phyloP scores from a whole-genome alignment of 345 rosid genomes.

The Excoecaria agallocha region DNA sequence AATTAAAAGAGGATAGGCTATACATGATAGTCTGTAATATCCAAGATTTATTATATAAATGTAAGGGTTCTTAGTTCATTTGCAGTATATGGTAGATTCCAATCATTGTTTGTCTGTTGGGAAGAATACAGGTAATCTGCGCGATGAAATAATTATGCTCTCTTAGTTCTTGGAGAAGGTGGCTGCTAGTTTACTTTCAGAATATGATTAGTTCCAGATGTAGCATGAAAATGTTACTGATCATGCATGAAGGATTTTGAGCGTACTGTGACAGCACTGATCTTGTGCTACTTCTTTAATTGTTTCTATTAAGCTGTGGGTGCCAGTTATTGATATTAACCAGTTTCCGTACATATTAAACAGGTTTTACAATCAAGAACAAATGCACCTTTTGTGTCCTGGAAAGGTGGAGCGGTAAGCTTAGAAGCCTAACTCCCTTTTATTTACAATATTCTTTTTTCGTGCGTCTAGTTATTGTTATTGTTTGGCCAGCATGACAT shows the following conservation, averaged over 20 bases:
- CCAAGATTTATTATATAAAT: background rate
- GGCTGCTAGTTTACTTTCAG: background rate
- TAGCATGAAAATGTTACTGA: background rate
- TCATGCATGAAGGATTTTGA: background rate
- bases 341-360: constrained; percentile 10
- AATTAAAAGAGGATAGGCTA: background rate
- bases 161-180: background rate
- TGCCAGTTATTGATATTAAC: constrained; percentile 25
- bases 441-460: background rate
- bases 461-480: background rate
- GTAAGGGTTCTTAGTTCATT: background rate
- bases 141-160: background rate
- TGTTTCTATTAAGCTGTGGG: constrained; percentile 4
- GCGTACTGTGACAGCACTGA: background rate
- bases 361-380: constrained; percentile 80
- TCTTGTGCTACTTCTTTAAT: background rate
- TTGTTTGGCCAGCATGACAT: background rate
- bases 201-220: background rate
- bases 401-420: constrained; percentile 96
- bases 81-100: background rate
- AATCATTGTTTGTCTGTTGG: background rate
- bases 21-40: background rate
- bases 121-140: background rate
- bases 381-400: constrained; percentile 57
- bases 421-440: background rate